A percentile compares a stretch with the other conserved stretches of the same genome.
Evolutionary conservation across 2,329 filamentous ascomycete genomes (phyloP).

Genomic region (Stachybotrys echinatus): DNA sequence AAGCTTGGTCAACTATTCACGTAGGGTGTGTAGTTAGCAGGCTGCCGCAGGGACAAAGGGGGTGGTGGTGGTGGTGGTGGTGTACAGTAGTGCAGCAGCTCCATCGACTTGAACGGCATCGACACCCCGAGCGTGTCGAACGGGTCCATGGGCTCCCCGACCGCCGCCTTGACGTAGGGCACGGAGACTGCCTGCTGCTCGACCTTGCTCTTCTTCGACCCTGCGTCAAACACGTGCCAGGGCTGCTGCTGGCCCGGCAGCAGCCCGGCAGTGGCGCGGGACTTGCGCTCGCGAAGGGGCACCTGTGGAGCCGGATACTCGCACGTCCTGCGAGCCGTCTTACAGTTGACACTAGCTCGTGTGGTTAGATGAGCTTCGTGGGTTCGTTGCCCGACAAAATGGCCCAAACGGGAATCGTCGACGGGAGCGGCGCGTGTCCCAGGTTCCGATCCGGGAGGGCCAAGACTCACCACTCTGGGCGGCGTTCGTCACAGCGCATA

Average conservation of each 20-base stretch:
- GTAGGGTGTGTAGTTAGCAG: too few relatives aligned
- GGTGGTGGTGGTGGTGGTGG: constrained; percentile 11
- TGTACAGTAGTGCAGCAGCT: constrained; percentile 16
- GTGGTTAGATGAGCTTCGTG: constrained; percentile 1
- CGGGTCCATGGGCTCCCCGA: constrained; percentile 5
- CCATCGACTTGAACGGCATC: constrained; percentile 14
- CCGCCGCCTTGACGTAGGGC: background rate
- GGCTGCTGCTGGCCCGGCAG: constrained; percentile 14
- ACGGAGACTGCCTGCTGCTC: background rate
- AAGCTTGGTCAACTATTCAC: background rate
- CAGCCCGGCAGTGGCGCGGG: constrained; percentile 1
- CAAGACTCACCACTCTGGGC: constrained; percentile 12
- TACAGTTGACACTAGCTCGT: constrained; percentile 9
- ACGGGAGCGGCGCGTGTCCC: background rate
- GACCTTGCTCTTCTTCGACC: background rate
- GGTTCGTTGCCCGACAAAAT: background rate
- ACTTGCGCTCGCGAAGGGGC: constrained; percentile 12
- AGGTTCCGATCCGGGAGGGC: constrained; percentile 4
- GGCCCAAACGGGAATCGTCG: background rate
- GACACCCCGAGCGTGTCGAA: constrained; percentile 7
- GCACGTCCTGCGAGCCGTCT: constrained; percentile 1
- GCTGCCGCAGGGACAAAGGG: background rate
- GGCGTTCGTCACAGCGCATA: constrained; percentile 12
- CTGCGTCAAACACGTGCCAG: constrained; percentile 4
- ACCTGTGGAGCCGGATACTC: constrained; percentile 6